Evolutionary conservation across 176 grass and related monocot genomes (phyloP).

Genomic region (Juncus effusus): DNA sequence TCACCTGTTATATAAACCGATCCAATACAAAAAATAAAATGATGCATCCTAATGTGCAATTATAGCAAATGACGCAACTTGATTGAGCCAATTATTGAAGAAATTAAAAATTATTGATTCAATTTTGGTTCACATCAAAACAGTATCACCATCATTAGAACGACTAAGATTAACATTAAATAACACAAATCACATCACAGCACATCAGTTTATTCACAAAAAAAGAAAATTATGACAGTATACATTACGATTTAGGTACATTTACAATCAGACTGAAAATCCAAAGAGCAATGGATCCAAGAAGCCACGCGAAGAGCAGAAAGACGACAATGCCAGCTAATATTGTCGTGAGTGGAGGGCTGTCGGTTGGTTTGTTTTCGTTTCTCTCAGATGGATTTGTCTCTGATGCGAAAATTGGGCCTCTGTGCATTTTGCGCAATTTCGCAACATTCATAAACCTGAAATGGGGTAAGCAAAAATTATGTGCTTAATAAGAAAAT

Average conservation of each 20-base stretch:
- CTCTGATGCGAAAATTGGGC: conserved; percentile 35
- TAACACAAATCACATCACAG: too few species aligned
- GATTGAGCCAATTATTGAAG: too few species aligned
- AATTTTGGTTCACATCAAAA: too few species aligned
- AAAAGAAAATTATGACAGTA: not conserved
- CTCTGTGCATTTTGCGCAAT: not conserved
- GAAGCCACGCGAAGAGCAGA: conserved; percentile 48
- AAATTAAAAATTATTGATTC: too few species aligned
- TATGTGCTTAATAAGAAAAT: not conserved
- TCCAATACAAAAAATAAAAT: too few species aligned
- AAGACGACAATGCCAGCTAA: conserved; percentile 53
- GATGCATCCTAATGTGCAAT: too few species aligned
- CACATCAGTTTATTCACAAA: too few species aligned
- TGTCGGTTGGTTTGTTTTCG: conserved; percentile 22
- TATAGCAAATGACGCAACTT: too few species aligned
- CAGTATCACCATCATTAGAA: too few species aligned
- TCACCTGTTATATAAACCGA: too few species aligned
- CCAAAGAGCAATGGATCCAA: conserved; percentile 59
- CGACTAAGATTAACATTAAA: too few species aligned
- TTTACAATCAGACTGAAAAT: conserved; percentile 49
- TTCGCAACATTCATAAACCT: conserved; percentile 28
- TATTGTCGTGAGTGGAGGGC: conserved; percentile 62
- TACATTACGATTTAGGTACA: conserved; percentile 45
- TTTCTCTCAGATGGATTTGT: conserved; percentile 20
- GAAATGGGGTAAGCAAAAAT: not conserved